Evolutionary conservation across 1,284 basidiomycete species (phyloP).

Genomic region (Heterobasidion irregulare): DNA sequence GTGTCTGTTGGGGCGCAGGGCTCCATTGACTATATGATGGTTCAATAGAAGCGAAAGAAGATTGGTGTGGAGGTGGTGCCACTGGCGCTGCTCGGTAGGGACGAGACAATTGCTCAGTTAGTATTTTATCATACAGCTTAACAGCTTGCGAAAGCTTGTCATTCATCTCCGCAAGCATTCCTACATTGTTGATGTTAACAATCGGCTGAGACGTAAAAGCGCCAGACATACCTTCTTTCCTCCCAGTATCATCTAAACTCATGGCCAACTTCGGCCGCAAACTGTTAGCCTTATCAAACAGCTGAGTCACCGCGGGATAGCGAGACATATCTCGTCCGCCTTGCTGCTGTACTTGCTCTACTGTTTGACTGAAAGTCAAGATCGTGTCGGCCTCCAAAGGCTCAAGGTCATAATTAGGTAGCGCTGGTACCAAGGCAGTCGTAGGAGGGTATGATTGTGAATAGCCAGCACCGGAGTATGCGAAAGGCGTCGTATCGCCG

Average conservation of each 20-base stretch:
- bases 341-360: constrained; percentile 77
- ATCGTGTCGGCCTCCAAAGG: constrained; percentile 79
- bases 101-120: constrained; percentile 77
- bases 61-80: constrained; percentile 15
- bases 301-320: constrained; percentile 75
- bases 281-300: constrained; percentile 80
- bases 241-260: constrained; percentile 78
- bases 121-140: constrained; percentile 79
- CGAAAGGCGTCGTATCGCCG: constrained; percentile 30
- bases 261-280: constrained; percentile 79
- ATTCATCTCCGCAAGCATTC: constrained; percentile 87
- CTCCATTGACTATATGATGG: constrained; percentile 9
- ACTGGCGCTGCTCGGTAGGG: constrained; percentile 51
- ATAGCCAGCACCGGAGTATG: constrained; percentile 24
- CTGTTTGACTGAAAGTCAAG: constrained; percentile 82
- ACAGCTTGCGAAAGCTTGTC: constrained; percentile 89
- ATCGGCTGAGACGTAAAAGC: background rate
- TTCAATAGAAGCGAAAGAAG: constrained; percentile 8
- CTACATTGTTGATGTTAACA: constrained; percentile 31
- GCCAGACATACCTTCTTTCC: constrained; percentile 63
- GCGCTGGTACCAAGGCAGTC: constrained; percentile 27
- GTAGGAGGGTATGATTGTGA: constrained; percentile 15
- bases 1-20: constrained; percentile 2
- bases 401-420: constrained; percentile 73
- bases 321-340: constrained; percentile 71